These are phyloP conservation scores for Aspergillus sp. DNA, from an alignment of 2,329 filamentous ascomycete species.

Conservation along the genomic window DNA sequence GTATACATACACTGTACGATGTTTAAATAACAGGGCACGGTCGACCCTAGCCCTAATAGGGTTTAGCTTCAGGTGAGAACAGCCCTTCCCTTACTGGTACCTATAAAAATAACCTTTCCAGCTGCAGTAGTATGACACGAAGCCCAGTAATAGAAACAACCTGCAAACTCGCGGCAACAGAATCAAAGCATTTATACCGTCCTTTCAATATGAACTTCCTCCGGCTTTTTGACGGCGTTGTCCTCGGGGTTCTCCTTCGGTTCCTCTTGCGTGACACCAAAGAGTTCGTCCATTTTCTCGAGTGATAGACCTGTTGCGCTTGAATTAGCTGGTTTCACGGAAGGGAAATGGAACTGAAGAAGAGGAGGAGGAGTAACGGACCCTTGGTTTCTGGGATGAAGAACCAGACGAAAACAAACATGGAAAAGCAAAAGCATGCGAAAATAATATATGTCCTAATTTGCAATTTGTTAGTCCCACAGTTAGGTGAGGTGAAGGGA, in stretches of 20 bases:
- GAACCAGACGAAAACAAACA: slow-evolving; percentile 67
- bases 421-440: slow-evolving; percentile 63
- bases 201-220: slow-evolving; percentile 16
- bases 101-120: no score
- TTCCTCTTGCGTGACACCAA: slow-evolving; percentile 51
- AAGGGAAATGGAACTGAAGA: not conserved
- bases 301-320: slow-evolving; percentile 45
- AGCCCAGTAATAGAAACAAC: not conserved
- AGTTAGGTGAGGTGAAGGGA: slow-evolving; percentile 18
- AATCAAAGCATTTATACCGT: slow-evolving; percentile 3
- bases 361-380: slow-evolving; percentile 21
- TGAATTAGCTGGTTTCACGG: not conserved
- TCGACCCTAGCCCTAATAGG: no score
- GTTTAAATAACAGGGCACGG: no score
- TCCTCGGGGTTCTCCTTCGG: slow-evolving; percentile 14
- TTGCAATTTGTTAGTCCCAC: not conserved
- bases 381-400: slow-evolving; percentile 74
- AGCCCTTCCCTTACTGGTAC: no score
- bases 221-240: slow-evolving; percentile 5
- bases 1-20: no score
- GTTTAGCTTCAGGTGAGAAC: no score
- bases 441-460: slow-evolving; percentile 69
- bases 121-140: no score
- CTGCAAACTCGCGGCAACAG: not conserved
- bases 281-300: slow-evolving; percentile 67